Evolutionary conservation across 495 filamentous ascomycete genomes (phyloP), one percentile per base, ranked within the genome.

Genomic region (Tuber brumale): DNA sequence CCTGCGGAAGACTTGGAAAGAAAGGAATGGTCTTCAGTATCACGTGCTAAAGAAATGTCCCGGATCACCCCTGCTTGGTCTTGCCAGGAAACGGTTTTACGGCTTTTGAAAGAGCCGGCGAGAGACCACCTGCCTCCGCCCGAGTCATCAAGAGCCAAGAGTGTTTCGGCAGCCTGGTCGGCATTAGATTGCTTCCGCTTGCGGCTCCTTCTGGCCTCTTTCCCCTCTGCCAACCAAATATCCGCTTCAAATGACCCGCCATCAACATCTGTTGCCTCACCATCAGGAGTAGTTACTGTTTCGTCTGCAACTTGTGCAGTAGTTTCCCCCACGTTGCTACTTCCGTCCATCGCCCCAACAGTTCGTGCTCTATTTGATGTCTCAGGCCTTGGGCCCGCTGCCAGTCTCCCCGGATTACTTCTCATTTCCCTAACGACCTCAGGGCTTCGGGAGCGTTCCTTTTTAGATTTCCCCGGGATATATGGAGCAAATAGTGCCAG

Each of bases 1-100:
- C 57, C 35, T 31, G 14, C 27, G 3, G 27, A 66, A 66, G 27
- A 27, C 57, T 31, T 16, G 27, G 57, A 14, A 35, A 35, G 57
- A 66, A 66, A 66, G 14, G 57, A 35, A 35, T 31, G 57, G 12
- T 35, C 57, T 16, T 19, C 14, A 27, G 57, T 35, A 35, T 66
- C 57, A 35, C 35, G 57, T 18, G 2, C 14, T 16, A 66, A 18
- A 35, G 57, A 18, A 35, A 31, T 19, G 57, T 35, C 27, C 57
- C 57, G 57, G 18, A 35, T 35, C 4, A 12, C 19, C 18, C 57
- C 35, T 66, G 57, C 31, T 66, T 66, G 35, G 42, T 81, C 76
- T n/a, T 75, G 72, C 80, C 80, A 82, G 42, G 81, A 81, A 61
- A 82, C 81, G 6, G 81, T 82, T 46, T 82, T 82, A 35, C 81